Conservation (phyloP, 768 basidiomycete species). For the Pulveroboletus sp. region DNA sequence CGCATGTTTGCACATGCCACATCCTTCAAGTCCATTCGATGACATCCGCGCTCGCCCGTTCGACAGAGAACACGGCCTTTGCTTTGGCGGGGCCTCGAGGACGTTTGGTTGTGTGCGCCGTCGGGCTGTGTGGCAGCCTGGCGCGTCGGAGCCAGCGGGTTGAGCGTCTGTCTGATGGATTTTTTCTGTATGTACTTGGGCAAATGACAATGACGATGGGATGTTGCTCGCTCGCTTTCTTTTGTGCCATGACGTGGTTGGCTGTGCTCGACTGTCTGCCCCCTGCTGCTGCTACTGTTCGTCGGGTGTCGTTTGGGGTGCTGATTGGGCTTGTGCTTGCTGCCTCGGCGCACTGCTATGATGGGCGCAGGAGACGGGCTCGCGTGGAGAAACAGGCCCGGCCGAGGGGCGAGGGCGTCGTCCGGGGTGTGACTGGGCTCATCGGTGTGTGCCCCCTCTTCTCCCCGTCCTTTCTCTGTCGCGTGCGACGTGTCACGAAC, state of each 20-base stretch:
- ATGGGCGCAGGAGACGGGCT: slow-evolving; percentile 44
- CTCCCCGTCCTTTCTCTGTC: background rate
- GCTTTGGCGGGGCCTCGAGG: slow-evolving; percentile 46
- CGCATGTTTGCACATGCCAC: slow-evolving; percentile 75
- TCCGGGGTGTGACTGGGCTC: slow-evolving; percentile 74
- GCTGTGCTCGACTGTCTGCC: slow-evolving; percentile 19
- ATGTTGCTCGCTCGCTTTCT: no score
- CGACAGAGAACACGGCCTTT: slow-evolving; percentile 57
- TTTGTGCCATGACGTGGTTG: slow-evolving; percentile 8
- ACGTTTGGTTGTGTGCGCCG: slow-evolving; percentile 48
- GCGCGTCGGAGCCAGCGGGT: slow-evolving; percentile 42
- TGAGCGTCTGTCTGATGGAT: slow-evolving; percentile 65
- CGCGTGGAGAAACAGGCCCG: slow-evolving; percentile 31
- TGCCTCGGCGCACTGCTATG: slow-evolving; percentile 57
- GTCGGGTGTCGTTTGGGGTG: slow-evolving; percentile 46
- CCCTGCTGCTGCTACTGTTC: slow-evolving; percentile 24
- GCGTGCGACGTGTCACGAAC: background rate
- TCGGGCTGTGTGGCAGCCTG: slow-evolving; percentile 27
- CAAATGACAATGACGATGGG: no score
- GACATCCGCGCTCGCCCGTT: slow-evolving; percentile 61
- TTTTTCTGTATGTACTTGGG: background rate
- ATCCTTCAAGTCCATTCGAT: slow-evolving; percentile 70
- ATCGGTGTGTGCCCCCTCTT: slow-evolving; percentile 58
- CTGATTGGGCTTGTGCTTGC: slow-evolving; percentile 76
- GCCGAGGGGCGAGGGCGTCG: slow-evolving; percentile 69